These are phyloP conservation scores for Xerocomus potaroensis DNA, from an alignment of 768 basidiomycete species.

Conservation along the genomic window DNA sequence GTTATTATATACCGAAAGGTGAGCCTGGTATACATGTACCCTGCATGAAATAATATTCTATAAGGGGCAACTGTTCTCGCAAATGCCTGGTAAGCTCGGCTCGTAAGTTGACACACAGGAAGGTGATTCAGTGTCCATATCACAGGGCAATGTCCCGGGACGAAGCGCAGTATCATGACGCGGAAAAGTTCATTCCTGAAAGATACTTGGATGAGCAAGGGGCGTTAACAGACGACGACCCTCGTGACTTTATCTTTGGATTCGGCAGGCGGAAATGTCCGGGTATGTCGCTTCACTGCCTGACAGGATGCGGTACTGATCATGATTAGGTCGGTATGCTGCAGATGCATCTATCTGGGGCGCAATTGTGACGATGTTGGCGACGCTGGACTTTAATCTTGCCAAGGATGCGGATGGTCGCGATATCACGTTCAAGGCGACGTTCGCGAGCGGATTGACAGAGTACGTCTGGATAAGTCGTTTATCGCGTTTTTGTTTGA, in stretches of 20 bases:
- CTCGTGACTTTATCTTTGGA: constrained; percentile 5
- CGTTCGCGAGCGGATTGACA: background rate
- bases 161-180: constrained; percentile 9
- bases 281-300: background rate
- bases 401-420: constrained; percentile 6
- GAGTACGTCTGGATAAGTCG: background rate
- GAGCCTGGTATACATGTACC: constrained; percentile 11
- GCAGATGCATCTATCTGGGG: constrained; percentile 10
- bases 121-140: background rate
- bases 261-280: constrained; percentile 6
- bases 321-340: constrained; percentile 1
- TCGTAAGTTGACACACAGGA: too few relatives aligned
- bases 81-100: constrained; percentile 8
- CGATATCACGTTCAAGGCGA: constrained; percentile 8
- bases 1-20: too few relatives aligned
- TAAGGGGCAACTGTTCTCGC: constrained; percentile 4
- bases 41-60: background rate
- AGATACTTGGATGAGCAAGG: constrained; percentile 9
- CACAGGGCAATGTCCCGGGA: constrained; percentile 11
- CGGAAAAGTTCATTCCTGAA: constrained; percentile 11
- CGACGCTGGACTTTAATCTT: constrained; percentile 2
- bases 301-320: too few relatives aligned
- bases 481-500: too few relatives aligned
- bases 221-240: constrained; percentile 8
- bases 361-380: constrained; percentile 8